Conservation (phyloP, 768 basidiomycete species). For the Kwoniella heveanensis region DNA sequence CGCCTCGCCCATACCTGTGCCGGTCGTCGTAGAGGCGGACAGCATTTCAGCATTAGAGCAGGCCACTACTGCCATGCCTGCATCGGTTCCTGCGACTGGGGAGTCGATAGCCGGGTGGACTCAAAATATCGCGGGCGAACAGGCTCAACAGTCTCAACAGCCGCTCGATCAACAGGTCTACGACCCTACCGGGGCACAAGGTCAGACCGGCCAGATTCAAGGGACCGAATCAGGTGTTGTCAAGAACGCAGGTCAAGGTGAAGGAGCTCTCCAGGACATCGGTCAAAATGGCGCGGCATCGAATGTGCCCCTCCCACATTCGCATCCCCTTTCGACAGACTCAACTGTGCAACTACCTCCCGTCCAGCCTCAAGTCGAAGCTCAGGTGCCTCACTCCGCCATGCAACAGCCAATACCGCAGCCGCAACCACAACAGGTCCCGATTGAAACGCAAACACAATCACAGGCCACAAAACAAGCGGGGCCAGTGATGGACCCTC, state of each 20-base stretch:
- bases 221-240: neutral
- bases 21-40: neutral
- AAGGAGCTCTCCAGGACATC: neutral
- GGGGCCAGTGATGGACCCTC: neutral
- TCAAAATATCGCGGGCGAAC: neutral
- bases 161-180: no score
- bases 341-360: neutral
- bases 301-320: neutral
- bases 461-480: no score
- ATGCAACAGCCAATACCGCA: neutral
- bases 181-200: neutral
- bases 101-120: no score
- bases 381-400: neutral
- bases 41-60: neutral
- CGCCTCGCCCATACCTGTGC: neutral
- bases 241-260: neutral
- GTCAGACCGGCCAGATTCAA: neutral
- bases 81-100: neutral
- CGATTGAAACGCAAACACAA: no score
- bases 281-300: neutral
- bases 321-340: neutral
- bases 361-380: neutral
- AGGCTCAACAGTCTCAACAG: neutral
- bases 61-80: neutral
- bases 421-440: neutral